These are phyloP conservation scores for Lipomyces sp. DNA, from an alignment of 805 yeast genomes.

Conservation along the genomic window DNA sequence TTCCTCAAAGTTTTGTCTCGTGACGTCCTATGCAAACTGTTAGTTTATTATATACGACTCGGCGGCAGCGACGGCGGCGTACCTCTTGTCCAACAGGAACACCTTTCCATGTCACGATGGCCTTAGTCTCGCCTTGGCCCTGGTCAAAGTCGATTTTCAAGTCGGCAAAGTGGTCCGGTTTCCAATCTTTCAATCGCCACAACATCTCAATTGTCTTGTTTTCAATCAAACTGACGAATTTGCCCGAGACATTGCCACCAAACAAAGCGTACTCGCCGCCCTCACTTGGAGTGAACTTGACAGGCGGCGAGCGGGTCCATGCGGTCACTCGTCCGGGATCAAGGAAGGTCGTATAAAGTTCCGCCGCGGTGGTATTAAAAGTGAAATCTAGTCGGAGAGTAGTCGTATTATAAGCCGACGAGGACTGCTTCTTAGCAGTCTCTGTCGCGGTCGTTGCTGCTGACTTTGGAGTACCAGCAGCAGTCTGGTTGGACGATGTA, in stretches of 20 bases:
- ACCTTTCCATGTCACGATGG: slow-evolving; percentile 80
- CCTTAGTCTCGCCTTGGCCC: slow-evolving; percentile 81
- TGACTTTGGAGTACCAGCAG: slow-evolving; percentile 33
- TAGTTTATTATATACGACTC: background rate
- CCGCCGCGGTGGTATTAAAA: slow-evolving; percentile 88
- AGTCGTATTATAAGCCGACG: slow-evolving; percentile 71
- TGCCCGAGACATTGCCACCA: slow-evolving; percentile 85
- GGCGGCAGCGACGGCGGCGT: slow-evolving; percentile 13
- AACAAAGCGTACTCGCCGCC: slow-evolving; percentile 73
- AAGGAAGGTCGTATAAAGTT: slow-evolving; percentile 74
- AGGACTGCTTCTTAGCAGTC: slow-evolving; percentile 21
- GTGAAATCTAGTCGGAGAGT: slow-evolving; percentile 74
- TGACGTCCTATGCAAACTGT: slow-evolving; percentile 58
- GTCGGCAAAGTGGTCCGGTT: slow-evolving; percentile 75
- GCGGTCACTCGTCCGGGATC: slow-evolving; percentile 81
- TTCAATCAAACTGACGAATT: slow-evolving; percentile 61
- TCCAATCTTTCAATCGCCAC: slow-evolving; percentile 94
- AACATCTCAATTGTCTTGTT: slow-evolving; percentile 66
- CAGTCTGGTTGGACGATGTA: slow-evolving; percentile 53
- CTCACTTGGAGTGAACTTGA: slow-evolving; percentile 57
- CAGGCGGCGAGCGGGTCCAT: slow-evolving; percentile 82
- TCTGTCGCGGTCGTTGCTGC: slow-evolving; percentile 33
- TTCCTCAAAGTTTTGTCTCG: slow-evolving; percentile 80
- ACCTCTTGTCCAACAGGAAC: slow-evolving; percentile 92
- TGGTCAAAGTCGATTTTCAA: slow-evolving; percentile 70